Evolutionary conservation across 192 early-diverging fungal species (phyloP), one percentile per base, ranked within the genome.

Genomic region (Kappamyces sp.): DNA sequence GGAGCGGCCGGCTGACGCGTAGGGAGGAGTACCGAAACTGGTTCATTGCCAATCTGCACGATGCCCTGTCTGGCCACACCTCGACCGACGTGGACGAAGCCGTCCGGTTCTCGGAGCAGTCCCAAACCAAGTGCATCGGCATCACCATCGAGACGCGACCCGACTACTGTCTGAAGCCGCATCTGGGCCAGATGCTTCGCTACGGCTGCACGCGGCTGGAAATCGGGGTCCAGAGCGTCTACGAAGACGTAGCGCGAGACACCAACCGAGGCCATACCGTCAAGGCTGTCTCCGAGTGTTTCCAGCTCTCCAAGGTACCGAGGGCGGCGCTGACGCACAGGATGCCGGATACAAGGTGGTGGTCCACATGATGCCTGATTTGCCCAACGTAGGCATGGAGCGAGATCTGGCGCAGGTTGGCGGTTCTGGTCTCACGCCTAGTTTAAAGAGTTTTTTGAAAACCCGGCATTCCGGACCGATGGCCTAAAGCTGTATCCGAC

Each of bases 291-390:
- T 90, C 87, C 65, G 97, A 99, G 71, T 90, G 91, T 12, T 99
- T 99, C 70, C 95, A 98, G 46, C 72, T 99, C 51, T 89, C 89
- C 58, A 99, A 99, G 23, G 23, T 23, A 23, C 23, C 23, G 23
- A 23, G 23, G 23, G 23, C 23, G 23, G 23, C 23, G 23, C 23
- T 23, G 23, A 23, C 23, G 23, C 23, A 23, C 23, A 23, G 71
- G 97, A 99, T 63, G 89, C 93, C 13, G 97, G 97, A 7, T 99
- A 93, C 79, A 99, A 99, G 67, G 88, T 99, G 0, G 97, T 99
- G 6, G 86, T 94, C 10, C 97, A 99, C 60, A 99, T 99, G 97
- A 99, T 99, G 97, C 97, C 97, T 6, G 95, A 99, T 76, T 74
- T 99, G 55, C 95, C 97, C 1, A 99, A 99, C 64, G 95, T 99